phyloP scores from a whole-genome alignment of 495 filamentous ascomycete species.

The Zalerion maritima region DNA sequence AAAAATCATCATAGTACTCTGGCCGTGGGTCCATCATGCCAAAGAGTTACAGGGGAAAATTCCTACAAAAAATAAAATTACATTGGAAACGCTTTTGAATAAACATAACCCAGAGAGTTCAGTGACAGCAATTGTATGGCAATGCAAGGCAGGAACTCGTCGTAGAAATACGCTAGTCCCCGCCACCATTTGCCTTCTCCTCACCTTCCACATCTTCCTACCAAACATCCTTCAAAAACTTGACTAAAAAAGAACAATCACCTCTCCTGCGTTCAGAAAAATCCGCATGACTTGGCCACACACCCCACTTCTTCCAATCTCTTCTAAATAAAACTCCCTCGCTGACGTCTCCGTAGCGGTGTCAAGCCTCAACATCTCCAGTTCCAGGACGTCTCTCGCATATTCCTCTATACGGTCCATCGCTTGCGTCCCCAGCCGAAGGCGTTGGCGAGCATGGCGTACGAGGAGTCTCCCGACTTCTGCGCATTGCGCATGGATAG shows the following conservation, averaged over 20 bases:
- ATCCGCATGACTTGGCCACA: constrained; percentile 3
- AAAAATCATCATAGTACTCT: no score
- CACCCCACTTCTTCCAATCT: constrained; percentile 5
- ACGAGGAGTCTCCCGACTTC: constrained; percentile 6
- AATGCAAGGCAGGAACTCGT: no score
- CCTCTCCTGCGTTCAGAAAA: constrained; percentile 2
- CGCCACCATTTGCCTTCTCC: no score
- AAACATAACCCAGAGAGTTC: no score
- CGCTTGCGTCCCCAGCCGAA: constrained; percentile 1
- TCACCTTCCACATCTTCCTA: no score
- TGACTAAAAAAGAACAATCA: constrained; percentile 4
- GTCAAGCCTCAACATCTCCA: constrained; percentile 5
- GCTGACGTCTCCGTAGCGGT: constrained; percentile 4
- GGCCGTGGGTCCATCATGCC: no score
- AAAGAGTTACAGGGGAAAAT: no score
- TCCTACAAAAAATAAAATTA: no score
- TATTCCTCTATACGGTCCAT: constrained; percentile 3
- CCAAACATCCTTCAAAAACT: no score
- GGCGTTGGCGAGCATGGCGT: constrained; percentile 1
- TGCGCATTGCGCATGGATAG: constrained; percentile 3
- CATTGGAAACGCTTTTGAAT: no score
- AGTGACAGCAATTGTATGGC: no score
- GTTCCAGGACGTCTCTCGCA: constrained; percentile 1
- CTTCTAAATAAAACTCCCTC: constrained; percentile 2
- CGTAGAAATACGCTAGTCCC: no score